Evolutionary conservation across 2,329 filamentous ascomycete genomes (phyloP), one percentile per base, ranked within the genome.

Genomic region (Trichoderma breve): DNA sequence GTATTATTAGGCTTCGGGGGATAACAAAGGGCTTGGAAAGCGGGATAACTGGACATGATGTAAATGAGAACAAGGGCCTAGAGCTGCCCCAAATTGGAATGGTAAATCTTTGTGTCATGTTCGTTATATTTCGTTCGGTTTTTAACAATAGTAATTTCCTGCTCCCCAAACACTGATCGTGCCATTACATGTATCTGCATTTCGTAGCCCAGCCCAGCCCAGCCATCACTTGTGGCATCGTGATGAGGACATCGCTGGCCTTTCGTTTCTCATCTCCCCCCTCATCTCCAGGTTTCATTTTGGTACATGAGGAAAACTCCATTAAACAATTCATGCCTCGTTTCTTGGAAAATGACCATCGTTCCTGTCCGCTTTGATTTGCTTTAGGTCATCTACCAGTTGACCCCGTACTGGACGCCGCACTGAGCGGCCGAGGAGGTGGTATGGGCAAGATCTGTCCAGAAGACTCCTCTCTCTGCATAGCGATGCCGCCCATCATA

Each of bases 321-420:
- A 39, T 63, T 63, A 24, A 18, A 32, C 36, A 36, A 26, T n/a
- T 39, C 36, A 32, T 47, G 32, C 43, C 9, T 32, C 36, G 53
- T 32, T 7, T 12, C 55, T n/a, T 21, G 24, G 24, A 30, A 18
- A 4, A 4, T 11, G 21, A 21, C 18, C 26, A 11, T 12, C 12
- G 3, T 18, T 61, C 30, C 5, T 39, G 12, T 34, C 15, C 39
- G 11, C 6, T 11, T 28, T 15, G 14, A 18, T 9, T 12, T 28
- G 39, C 15, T 18, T 3, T n/a, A 3, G 21, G 26, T 78, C 75
- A 82, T 71, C 81, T 77, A 24, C 82, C 82, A 15, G 82, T 83
- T 6, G 83, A 83, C 26, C 82, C 82, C 14, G 83, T 84, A 76
- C 82, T 84, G 11, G 82, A 84, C 14, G 82, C 82, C 6, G 81